A percentile compares a stretch with the other conserved stretches of the same genome.
phyloP scores from a whole-genome alignment of 164 flowering plant genomes.

The Magnolia kwangsiensis region DNA sequence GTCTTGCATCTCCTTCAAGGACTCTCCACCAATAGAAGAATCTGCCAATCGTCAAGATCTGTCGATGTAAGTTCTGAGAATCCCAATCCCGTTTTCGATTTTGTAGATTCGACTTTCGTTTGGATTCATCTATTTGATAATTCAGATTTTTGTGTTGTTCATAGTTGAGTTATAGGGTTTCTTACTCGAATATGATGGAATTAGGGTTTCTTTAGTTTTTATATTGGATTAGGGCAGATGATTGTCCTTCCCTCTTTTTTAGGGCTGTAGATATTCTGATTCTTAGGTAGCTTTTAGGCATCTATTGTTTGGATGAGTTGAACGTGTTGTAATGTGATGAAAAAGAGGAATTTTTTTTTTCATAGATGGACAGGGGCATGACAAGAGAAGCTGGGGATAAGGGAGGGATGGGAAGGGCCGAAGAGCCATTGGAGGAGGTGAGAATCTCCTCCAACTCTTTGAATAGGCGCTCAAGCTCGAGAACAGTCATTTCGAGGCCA shows the following conservation, averaged over 20 bases:
- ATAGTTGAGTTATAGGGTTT: slow-evolving; percentile 4
- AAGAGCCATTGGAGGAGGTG: no score
- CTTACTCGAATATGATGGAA: not conserved
- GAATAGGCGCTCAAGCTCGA: no score
- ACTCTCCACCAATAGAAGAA: slow-evolving; percentile 24
- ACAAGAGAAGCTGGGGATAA: no score
- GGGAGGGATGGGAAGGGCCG: no score
- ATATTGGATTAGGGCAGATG: not conserved
- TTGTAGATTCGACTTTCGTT: not conserved
- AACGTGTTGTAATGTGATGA: no score
- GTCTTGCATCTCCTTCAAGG: slow-evolving; percentile 78
- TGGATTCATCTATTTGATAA: not conserved
- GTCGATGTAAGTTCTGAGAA: slow-evolving; percentile 2
- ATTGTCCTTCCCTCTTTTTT: not conserved
- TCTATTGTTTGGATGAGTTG: no score
- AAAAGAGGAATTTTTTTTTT: no score
- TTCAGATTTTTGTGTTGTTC: not conserved
- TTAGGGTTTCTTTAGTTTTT: not conserved
- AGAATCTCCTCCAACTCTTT: no score
- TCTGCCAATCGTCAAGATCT: slow-evolving; percentile 4
- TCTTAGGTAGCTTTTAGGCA: no score
- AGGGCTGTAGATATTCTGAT: no score
- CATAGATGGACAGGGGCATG: no score
- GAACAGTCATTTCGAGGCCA: no score
- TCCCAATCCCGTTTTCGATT: not conserved